Percentiles rank a stretch among this genome's conserved stretches.
phyloP scores from a whole-genome alignment of 768 basidiomycete species.

The Podaxis mareebaensis region DNA sequence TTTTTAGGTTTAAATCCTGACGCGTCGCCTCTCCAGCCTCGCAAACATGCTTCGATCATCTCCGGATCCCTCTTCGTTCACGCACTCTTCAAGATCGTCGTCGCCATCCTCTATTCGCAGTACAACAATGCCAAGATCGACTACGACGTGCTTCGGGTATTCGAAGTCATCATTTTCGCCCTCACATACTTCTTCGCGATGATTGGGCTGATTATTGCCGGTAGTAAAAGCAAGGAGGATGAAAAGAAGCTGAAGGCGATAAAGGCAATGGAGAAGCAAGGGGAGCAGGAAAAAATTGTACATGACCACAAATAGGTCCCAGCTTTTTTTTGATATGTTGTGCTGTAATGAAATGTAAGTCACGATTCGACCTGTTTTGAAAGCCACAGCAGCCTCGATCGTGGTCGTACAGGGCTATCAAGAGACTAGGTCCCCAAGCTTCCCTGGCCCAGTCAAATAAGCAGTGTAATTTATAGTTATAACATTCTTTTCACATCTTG shows the following conservation, averaged over 20 bases:
- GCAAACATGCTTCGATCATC: neutral
- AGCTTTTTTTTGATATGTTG: neutral
- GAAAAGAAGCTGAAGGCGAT: neutral
- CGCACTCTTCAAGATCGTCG: constrained; percentile 3
- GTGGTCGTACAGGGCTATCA: too few relatives aligned
- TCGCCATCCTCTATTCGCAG: neutral
- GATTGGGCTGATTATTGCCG: neutral
- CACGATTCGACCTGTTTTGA: too few relatives aligned
- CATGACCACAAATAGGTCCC: neutral
- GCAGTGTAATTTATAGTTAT: too few relatives aligned
- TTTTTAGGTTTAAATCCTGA: too few relatives aligned
- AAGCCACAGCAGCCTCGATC: too few relatives aligned
- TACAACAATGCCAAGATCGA: neutral
- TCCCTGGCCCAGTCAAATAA: too few relatives aligned
- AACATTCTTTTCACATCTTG: too few relatives aligned
- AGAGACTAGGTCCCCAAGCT: too few relatives aligned
- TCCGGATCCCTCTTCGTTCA: neutral
- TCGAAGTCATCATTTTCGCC: neutral
- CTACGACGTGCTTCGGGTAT: neutral
- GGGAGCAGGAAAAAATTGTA: neutral
- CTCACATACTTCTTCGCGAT: neutral
- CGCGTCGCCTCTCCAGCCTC: neutral
- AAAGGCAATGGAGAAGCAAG: neutral
- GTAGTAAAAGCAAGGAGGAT: neutral
- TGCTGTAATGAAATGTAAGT: neutral